phyloP scores from a whole-genome alignment of 2,329 filamentous ascomycete species.

The Pseudogymnoascus sp. region DNA sequence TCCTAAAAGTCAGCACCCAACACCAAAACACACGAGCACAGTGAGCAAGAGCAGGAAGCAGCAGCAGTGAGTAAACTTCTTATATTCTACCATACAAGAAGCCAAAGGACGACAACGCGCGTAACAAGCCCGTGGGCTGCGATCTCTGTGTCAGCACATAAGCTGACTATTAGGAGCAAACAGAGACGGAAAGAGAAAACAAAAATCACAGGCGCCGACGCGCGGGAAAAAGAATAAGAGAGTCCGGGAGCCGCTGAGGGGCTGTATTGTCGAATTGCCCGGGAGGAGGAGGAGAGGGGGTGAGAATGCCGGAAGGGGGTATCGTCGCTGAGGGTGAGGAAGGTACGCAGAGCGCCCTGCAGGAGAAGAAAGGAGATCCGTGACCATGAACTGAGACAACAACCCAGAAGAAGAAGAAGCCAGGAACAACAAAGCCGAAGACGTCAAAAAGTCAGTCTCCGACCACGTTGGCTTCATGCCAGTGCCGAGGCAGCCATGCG shows the following conservation, averaged over 20 bases:
- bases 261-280: not conserved
- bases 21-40: not conserved
- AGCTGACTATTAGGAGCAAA: not conserved
- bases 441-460: not conserved
- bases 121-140: not conserved
- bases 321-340: not conserved
- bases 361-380: not conserved
- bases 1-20: not conserved
- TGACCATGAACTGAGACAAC: not conserved
- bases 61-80: not conserved
- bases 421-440: not conserved
- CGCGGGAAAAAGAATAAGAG: not conserved
- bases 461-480: not conserved
- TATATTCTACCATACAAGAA: not conserved
- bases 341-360: not conserved
- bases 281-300: not conserved
- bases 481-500: not conserved
- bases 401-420: not conserved
- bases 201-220: not conserved
- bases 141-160: not conserved
- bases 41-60: not conserved
- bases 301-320: not conserved
- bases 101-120: not conserved
- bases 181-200: not conserved
- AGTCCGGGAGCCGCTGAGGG: not conserved